These are phyloP conservation scores for Aciculosporium take DNA, from an alignment of 2,329 filamentous ascomycete species.

Conservation along the genomic window DNA sequence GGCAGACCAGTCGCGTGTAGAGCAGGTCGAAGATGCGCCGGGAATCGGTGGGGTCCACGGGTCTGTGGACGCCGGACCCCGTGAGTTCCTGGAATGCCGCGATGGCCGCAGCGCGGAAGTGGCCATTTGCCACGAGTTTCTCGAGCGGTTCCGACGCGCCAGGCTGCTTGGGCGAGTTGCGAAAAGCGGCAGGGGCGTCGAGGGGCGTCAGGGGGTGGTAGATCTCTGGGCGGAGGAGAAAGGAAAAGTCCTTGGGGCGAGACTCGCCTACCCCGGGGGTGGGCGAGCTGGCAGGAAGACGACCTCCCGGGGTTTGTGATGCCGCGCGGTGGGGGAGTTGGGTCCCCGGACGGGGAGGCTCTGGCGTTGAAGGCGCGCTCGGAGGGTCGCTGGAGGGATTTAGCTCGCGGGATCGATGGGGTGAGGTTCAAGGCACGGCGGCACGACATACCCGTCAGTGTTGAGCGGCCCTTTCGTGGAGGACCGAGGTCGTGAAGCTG, in stretches of 20 bases:
- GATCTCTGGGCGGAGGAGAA: slow-evolving; percentile 63
- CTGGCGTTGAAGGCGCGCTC: slow-evolving; percentile 5
- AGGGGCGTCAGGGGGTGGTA: slow-evolving; percentile 66
- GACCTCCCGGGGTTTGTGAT: slow-evolving; percentile 3
- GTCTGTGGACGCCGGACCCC: slow-evolving; percentile 28
- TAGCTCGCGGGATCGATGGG: neutral
- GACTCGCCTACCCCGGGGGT: slow-evolving; percentile 17
- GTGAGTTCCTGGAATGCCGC: slow-evolving; percentile 48
- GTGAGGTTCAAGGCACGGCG: neutral
- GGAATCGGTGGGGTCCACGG: slow-evolving; percentile 40
- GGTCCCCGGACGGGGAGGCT: slow-evolving; percentile 3
- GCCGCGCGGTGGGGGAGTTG: slow-evolving; percentile 12
- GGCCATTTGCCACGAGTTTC: slow-evolving; percentile 53
- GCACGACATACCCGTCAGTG: slow-evolving; percentile 6
- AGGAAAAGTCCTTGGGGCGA: slow-evolving; percentile 56
- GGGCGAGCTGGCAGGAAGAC: slow-evolving; percentile 12
- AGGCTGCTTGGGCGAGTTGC: slow-evolving; percentile 51
- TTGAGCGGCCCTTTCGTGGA: slow-evolving; percentile 8
- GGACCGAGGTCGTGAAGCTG: slow-evolving; percentile 9
- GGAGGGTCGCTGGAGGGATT: slow-evolving; percentile 2
- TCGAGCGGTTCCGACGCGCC: slow-evolving; percentile 48
- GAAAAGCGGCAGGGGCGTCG: slow-evolving; percentile 49
- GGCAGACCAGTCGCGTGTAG: slow-evolving; percentile 67
- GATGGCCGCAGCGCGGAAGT: slow-evolving; percentile 69
- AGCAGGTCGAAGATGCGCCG: slow-evolving; percentile 60